Evolutionary conservation across 164 flowering plant genomes (phyloP), one percentile per base, ranked within the genome.

Genomic region (Euptelea pleiosperma): DNA sequence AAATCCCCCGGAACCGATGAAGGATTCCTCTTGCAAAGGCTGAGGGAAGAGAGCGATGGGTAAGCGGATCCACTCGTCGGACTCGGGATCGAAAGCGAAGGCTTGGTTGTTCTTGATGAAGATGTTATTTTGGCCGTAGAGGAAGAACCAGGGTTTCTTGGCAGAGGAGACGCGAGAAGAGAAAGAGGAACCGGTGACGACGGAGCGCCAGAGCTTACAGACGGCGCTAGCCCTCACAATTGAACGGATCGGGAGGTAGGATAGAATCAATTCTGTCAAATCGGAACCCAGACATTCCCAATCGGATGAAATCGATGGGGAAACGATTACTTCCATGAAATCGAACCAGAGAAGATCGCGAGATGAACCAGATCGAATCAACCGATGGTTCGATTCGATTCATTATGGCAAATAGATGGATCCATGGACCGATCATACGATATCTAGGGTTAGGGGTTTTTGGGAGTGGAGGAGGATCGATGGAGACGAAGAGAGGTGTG

Each of bases 81-180:
- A 71, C 19, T 73, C 66, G 1, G 92, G 92, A 52, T 81, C 85
- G 63, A 74, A 85, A 10, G 85, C 92, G 57, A 85, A 83, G n/a
- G 81, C 70, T 64, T 82, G 91, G 71, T 80, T 77, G 61, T 75
- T 79, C 58, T 70, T 72, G 59, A 67, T 46, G 66, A 75, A 71
- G 56, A 78, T 70, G 61, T 75, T 81, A 77, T 79, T 84, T 10
- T 70, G 73, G 16, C 86, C 88, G 57, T 57, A 76, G 61, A 85
- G 70, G 74, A 85, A 83, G 74, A 85, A 73, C 85, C 86, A 82
- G 6, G 88, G 84, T 52, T 59, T 67, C 58, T 62, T 53, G 42
- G 75, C 8, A 5, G 72, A 18, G 26, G 72, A 69, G 40, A 60
- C 52, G 54, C 65, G 63, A 15, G 65, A 30, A 14, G 82, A 35